Evolutionary conservation across 345 rosid species (phyloP).

Genomic region (Lepidium didymum): DNA sequence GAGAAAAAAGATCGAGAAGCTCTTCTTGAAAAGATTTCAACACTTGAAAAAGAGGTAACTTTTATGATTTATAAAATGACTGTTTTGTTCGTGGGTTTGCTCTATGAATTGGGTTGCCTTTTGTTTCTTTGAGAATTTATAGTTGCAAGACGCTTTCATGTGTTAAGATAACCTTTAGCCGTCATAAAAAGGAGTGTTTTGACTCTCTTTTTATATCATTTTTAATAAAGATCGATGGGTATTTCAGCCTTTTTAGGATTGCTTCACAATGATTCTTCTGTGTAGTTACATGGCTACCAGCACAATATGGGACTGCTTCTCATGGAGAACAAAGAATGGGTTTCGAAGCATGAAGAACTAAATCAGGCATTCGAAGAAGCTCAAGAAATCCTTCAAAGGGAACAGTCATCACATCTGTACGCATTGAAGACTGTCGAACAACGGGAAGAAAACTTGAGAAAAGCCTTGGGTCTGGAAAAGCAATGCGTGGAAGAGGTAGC

Average conservation of each 20-base stretch:
- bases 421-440: slow-evolving; percentile 60
- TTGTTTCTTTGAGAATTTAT: not conserved
- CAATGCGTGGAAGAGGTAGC: slow-evolving; percentile 65
- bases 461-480: slow-evolving; percentile 53
- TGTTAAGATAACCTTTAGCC: not conserved
- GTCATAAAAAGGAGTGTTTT: not conserved
- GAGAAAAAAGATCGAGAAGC: slow-evolving; percentile 72
- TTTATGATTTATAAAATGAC: not conserved
- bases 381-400: slow-evolving; percentile 67
- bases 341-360: slow-evolving; percentile 40
- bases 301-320: slow-evolving; percentile 90
- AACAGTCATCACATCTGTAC: slow-evolving; percentile 55
- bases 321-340: slow-evolving; percentile 75
- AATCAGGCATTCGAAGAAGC: slow-evolving; percentile 56
- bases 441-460: slow-evolving; percentile 60
- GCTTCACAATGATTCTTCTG: not conserved
- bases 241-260: not conserved
- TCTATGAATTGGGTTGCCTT: not conserved
- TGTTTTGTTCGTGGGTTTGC: not conserved
- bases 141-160: not conserved
- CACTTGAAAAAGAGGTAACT: slow-evolving; percentile 62
- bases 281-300: slow-evolving; percentile 75
- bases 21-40: slow-evolving; percentile 49
- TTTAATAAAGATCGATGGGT: not conserved
- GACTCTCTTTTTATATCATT: not conserved